Conservation (phyloP, 2,329 filamentous ascomycete genomes). For the Venturia effusa region DNA sequence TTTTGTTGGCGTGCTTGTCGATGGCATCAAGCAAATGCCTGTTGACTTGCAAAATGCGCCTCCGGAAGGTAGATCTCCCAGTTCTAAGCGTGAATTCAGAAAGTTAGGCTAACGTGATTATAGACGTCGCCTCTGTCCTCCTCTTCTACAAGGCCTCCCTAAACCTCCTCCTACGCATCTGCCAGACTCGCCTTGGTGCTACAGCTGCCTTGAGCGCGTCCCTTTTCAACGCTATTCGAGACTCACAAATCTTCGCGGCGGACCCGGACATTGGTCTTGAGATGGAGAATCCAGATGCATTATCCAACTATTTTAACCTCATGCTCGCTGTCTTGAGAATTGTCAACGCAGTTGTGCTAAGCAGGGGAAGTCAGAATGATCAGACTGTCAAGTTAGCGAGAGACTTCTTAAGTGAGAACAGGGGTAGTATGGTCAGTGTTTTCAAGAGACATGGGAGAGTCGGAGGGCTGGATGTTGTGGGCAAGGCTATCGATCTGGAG, state of each 20-base stretch:
- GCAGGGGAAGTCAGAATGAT: conserved; percentile 70
- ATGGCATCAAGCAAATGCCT: conserved; percentile 70
- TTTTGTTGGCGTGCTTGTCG: conserved; percentile 81
- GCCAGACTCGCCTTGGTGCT: conserved; percentile 74
- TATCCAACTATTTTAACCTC: conserved; percentile 74
- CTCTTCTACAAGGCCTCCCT: conserved; percentile 64
- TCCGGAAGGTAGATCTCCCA: conserved; percentile 17
- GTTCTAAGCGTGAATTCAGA: background rate
- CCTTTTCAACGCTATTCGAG: conserved; percentile 69
- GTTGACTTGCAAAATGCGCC: conserved; percentile 43
- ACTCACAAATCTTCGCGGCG: conserved; percentile 74
- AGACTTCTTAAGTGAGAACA: conserved; percentile 70
- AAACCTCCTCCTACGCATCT: conserved; percentile 71
- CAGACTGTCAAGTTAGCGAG: conserved; percentile 62
- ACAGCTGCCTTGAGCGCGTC: conserved; percentile 81
- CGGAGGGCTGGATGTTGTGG: conserved; percentile 16
- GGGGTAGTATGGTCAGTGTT: conserved; percentile 73
- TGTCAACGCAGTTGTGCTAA: conserved; percentile 70
- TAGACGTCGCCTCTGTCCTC: conserved; percentile 45
- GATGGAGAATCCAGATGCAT: conserved; percentile 55
- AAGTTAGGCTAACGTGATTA: conserved; percentile 7
- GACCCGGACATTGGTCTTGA: conserved; percentile 89
- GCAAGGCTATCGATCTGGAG: conserved; percentile 48
- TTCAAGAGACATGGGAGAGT: conserved; percentile 84
- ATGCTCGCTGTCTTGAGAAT: conserved; percentile 72